Evolutionary conservation across 1,284 basidiomycete genomes (phyloP), one percentile per base, ranked within the genome.

Genomic region (Amylostereum chailletii): DNA sequence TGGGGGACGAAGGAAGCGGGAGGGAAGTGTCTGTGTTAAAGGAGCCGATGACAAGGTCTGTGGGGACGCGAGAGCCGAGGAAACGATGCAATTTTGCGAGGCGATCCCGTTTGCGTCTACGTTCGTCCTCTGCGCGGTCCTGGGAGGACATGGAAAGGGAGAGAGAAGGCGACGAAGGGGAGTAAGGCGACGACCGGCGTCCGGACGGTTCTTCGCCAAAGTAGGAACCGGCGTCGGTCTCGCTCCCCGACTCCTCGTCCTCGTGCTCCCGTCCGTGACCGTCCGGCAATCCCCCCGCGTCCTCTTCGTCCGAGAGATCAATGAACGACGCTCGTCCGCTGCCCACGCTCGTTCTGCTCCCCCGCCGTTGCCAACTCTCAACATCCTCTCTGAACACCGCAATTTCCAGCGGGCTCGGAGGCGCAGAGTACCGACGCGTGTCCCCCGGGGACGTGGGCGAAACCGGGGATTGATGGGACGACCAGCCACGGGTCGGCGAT

Each of bases 31-130:
- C 66, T 30, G 64, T 58, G 47, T 70, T 64, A 32, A 67, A 65
- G 48, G 67, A 58, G 34, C 81, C 83, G 42, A 83, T 71, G 11
- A 86, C 80, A 42, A 88, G 74, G 56, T 80, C 75, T 8, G 76
- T 63, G 19, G 87, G 87, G 31, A 90, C 83, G 40, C 77, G 76
- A 34, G 84, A 86, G 27, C 87, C 88, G 32, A 90, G 73, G 67
- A 83, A 89, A 41, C 88, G 83, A 63, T 90, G 85, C 5, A 90
- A 72, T 62, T 82, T 89, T 4, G 83, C 83, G 34, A 90, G 69
- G 57, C 80, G 81, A 57, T 86, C 83, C 45, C 87, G 74, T 61
- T 83, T 86, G 53, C 77, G 73, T 50, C 77, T 71, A 53, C 76
- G 74, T 51, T 83, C 78, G 31, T 77, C 75, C 51, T 86, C 81